Conservation (phyloP, 169 alveolate genomes). For the Perkinsus marinus region DNA sequence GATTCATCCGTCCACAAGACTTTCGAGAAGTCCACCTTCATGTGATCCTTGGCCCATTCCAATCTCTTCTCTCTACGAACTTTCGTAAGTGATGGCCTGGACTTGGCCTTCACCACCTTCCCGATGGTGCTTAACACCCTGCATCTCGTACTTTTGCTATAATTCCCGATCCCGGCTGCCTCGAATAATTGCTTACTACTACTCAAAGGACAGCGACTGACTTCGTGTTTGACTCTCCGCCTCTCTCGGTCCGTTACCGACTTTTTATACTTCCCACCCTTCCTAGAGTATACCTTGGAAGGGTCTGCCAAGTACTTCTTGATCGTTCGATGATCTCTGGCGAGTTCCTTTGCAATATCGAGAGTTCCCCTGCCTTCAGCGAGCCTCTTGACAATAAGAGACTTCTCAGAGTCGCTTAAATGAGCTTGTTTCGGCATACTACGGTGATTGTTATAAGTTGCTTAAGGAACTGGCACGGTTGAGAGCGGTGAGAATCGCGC, state of each 20-base stretch:
- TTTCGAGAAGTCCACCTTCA: too few species aligned
- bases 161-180: not conserved
- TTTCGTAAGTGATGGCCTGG: not conserved
- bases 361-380: not conserved
- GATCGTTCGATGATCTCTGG: not conserved
- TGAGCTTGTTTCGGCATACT: too few species aligned
- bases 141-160: not conserved
- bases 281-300: not conserved
- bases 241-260: not conserved
- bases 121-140: not conserved
- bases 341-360: not conserved
- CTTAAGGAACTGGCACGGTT: too few species aligned
- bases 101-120: not conserved
- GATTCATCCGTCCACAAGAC: too few species aligned
- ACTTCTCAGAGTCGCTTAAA: not conserved
- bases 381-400: not conserved
- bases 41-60: not conserved
- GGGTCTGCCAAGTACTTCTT: not conserved
- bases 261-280: not conserved
- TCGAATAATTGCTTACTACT: not conserved
- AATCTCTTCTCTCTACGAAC: not conserved
- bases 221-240: not conserved
- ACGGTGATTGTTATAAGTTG: too few species aligned
- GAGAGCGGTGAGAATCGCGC: too few species aligned
- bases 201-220: not conserved